Conservation (phyloP, 495 filamentous ascomycete genomes). For the Tuber borchii region DNA sequence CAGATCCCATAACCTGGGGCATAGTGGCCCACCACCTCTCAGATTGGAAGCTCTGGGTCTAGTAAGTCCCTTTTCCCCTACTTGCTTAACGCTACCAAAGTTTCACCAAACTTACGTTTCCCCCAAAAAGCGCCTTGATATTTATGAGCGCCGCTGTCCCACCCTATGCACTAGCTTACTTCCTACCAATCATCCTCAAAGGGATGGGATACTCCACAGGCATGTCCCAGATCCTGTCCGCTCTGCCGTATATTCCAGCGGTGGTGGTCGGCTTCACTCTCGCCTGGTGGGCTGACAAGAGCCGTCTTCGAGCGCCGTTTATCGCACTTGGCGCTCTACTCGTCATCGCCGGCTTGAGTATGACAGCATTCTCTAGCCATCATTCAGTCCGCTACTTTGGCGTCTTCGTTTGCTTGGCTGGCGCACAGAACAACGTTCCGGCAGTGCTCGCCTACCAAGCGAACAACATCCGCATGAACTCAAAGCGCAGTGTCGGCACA, state of each 20-base stretch:
- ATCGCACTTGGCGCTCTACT: constrained; percentile 51
- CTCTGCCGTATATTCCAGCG: constrained; percentile 46
- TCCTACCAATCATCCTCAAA: constrained; percentile 51
- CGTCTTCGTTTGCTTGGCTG: constrained; percentile 54
- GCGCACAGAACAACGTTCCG: constrained; percentile 53
- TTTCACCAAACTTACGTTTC: constrained; percentile 11
- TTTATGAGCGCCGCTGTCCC: constrained; percentile 48
- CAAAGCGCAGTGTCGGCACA: constrained; percentile 47
- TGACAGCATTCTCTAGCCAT: constrained; percentile 51
- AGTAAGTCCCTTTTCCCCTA: constrained; percentile 28
- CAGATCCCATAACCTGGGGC: constrained; percentile 42
- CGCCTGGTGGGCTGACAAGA: constrained; percentile 53
- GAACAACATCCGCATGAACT: constrained; percentile 61
- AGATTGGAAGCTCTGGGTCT: constrained; percentile 46
- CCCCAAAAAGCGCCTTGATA: constrained; percentile 43
- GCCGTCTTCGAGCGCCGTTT: constrained; percentile 51
- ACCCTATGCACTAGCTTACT: constrained; percentile 50
- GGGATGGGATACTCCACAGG: constrained; percentile 49
- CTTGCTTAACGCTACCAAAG: background rate
- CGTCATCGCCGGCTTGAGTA: constrained; percentile 49
- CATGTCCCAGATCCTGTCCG: constrained; percentile 46
- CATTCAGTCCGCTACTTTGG: constrained; percentile 53
- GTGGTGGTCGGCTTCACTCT: constrained; percentile 43
- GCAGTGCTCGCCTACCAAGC: constrained; percentile 55
- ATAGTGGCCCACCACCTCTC: constrained; percentile 40